Conservation (phyloP, 805 yeast genomes). For the Wickerhamomyces ciferrii region DNA sequence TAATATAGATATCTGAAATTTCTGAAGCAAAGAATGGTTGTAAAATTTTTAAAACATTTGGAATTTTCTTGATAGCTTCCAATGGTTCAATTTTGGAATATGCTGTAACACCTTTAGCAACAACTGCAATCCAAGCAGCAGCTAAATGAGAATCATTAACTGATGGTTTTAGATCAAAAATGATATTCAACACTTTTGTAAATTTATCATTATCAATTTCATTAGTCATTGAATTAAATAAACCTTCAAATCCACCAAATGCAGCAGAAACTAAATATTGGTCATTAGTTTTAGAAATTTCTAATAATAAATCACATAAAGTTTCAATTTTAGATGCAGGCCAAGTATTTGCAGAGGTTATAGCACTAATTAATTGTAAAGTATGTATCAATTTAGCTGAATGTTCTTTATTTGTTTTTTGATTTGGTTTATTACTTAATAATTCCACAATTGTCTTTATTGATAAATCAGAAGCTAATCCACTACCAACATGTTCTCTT, state of each 20-base stretch:
- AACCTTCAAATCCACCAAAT: constrained; percentile 77
- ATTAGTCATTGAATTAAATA: constrained; percentile 61
- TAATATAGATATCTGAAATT: constrained; percentile 53
- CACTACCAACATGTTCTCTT: constrained; percentile 73
- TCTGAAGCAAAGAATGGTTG: constrained; percentile 67
- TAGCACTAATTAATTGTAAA: constrained; percentile 67
- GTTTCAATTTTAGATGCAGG: constrained; percentile 63
- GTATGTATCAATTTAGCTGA: constrained; percentile 64
- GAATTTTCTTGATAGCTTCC: constrained; percentile 50
- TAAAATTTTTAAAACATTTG: constrained; percentile 50
- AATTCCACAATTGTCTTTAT: constrained; percentile 47
- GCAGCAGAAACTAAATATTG: constrained; percentile 80
- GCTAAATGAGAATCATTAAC: constrained; percentile 78
- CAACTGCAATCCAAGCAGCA: constrained; percentile 93
- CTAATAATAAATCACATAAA: constrained; percentile 71
- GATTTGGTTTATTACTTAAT: constrained; percentile 27
- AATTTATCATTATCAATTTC: constrained; percentile 61
- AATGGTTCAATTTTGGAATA: constrained; percentile 47
- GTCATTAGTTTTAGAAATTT: constrained; percentile 75
- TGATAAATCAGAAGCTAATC: constrained; percentile 62
- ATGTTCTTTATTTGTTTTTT: constrained; percentile 40
- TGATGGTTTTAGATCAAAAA: constrained; percentile 79
- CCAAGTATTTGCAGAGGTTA: constrained; percentile 79
- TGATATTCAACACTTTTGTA: constrained; percentile 56
- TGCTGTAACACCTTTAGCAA: constrained; percentile 71